phyloP scores from a whole-genome alignment of 306 rosid genomes.

The Vachellia pachyceras region DNA sequence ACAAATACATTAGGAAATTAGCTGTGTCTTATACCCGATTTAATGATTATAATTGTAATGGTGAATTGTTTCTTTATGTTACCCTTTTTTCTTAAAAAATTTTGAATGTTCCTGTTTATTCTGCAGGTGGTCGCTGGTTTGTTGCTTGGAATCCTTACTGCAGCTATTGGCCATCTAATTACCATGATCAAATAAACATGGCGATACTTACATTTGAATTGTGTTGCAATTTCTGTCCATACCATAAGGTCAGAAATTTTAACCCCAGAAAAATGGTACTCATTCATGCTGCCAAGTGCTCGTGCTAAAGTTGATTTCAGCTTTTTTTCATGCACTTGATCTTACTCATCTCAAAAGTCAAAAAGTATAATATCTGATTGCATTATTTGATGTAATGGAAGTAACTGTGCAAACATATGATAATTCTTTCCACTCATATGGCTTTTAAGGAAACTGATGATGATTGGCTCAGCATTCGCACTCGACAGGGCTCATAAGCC shows the following conservation, averaged over 20 bases:
- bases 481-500: too few relatives aligned
- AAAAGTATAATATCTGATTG: slow-evolving; percentile 38
- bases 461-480: too few relatives aligned
- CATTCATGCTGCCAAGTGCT: background rate
- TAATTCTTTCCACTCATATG: background rate
- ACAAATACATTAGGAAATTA: background rate
- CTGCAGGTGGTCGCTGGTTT: slow-evolving; percentile 91
- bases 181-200: slow-evolving; percentile 35
- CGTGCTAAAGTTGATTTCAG: slow-evolving; percentile 35
- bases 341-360: slow-evolving; percentile 21
- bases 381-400: slow-evolving; percentile 31
- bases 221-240: too few relatives aligned
- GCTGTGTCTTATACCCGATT: background rate
- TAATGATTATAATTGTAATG: background rate
- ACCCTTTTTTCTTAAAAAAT: background rate
- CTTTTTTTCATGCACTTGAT: slow-evolving; percentile 38
- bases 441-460: too few relatives aligned
- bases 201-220: slow-evolving; percentile 24
- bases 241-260: too few relatives aligned
- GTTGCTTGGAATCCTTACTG: slow-evolving; percentile 75
- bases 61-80: slow-evolving; percentile 13
- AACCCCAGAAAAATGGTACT: slow-evolving; percentile 15
- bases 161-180: slow-evolving; percentile 62
- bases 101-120: slow-evolving; percentile 31
- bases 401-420: background rate